Base-by-base conservation (phyloP, 2,329 filamentous ascomycete species). In the Hypoxylon sp. region DNA sequence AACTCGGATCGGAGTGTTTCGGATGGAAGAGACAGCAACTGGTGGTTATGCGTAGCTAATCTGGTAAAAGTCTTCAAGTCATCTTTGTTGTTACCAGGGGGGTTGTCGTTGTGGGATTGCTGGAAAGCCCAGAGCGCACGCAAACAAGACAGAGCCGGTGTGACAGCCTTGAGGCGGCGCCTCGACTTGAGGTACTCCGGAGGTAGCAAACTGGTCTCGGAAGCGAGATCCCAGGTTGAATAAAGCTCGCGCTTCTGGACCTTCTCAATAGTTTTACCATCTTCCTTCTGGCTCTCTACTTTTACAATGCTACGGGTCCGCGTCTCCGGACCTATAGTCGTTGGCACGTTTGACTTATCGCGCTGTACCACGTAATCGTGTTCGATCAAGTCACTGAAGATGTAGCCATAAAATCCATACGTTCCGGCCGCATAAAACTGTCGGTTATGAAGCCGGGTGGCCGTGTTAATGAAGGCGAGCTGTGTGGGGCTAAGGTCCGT, bases 181-280 rank as follows among this genome's bases (percentile, higher is more conserved):
- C 87, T 86, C 63, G 89, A 91, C 68, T 86, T 89, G 32, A 87
- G 82, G 73, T 94, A 91, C 45, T 95, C 91, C 1, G 86, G 84
- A 0, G 87, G 85, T 11, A 99, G 86, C 7, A 87, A 86, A 7
- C 93, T 93, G 9, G 89, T 89, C 77, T 97, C 87, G 58, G 86
- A 95, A 65, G 92, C 92, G n/a, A 97, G 87, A 69, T 93, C 86
- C 80, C 97, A 91, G 0, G 94, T 94, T 2, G 92, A 93, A 83
- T 98, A 99, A 1, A 91, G 84, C 78, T 99, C 96, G 70, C 92
- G 89, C 83, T 98, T 98, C 57, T 92, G 96, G 65, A 99, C 94
- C 72, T 93, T 86, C 79, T 99, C 96, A 58, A 92, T 88, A 28
- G 85, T 85, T 80, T 93, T 95, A 51, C 84, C 85, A 63, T 89